These are phyloP conservation scores for Lobosporangium transversale DNA, from an alignment of 192 early-diverging fungal genomes.

Conservation along the genomic window DNA sequence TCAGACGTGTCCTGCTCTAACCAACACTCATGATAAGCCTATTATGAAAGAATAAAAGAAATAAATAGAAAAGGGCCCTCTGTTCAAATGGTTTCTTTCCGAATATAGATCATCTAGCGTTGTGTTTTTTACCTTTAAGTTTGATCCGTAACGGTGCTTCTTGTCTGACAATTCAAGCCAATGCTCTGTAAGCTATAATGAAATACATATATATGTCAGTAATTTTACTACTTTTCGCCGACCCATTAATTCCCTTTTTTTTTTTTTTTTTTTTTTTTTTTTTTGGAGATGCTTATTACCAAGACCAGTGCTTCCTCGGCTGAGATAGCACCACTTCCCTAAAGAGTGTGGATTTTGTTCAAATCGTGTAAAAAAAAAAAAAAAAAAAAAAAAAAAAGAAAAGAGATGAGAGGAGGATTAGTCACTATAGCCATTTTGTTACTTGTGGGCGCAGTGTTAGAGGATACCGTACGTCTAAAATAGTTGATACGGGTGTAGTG, in stretches of 20 bases:
- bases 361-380: not conserved
- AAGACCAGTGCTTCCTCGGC: slow-evolving; percentile 34
- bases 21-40: slow-evolving; percentile 55
- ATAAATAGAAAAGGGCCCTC: too few relatives aligned
- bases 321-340: slow-evolving; percentile 22
- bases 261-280: not conserved
- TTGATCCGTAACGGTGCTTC: slow-evolving; percentile 56
- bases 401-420: not conserved
- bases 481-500: too few relatives aligned
- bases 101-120: too few relatives aligned
- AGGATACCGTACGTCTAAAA: too few relatives aligned
- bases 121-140: slow-evolving; percentile 45
- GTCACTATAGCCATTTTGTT: too few relatives aligned
- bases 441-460: too few relatives aligned
- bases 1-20: slow-evolving; percentile 41
- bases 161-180: slow-evolving; percentile 55
- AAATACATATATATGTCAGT: not conserved
- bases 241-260: too few relatives aligned
- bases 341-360: too few relatives aligned
- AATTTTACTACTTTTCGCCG: too few relatives aligned
- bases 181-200: slow-evolving; percentile 46
- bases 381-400: not conserved
- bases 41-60: not conserved
- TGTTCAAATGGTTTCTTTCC: too few relatives aligned
- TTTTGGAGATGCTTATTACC: slow-evolving; percentile 5